Base-by-base conservation (phyloP, 306 rosid genomes). In the Fragaria iinumae region DNA sequence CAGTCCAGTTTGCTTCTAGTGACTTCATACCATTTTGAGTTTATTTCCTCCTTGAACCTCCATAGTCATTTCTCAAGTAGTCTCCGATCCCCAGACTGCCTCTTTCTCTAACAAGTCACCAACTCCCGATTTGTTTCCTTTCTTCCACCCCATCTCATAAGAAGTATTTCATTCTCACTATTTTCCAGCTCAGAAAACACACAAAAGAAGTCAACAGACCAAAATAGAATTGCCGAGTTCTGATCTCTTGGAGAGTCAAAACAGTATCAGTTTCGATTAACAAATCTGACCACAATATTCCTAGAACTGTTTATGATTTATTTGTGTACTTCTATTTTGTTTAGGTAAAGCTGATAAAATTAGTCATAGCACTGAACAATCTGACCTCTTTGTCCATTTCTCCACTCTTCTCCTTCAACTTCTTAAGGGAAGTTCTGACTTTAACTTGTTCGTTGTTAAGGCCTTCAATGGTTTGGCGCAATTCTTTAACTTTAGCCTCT, bases 321-420 rank as follows among this genome's bases (percentile, higher is more conserved):
- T 38, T 44, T 14, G 17, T 66, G n/a, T 71, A 73, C 59, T 49
- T 65, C 64, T 55, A 43, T 43, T 73, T 25, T 53, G 66, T 10
- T 21, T 17, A 63, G 36, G 20, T 17, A 47, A 83, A 81, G 29
- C 43, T 63, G 25, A 66, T 49, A 72, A 11, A 75, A 55, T 38
- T 62, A 70, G 34, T 27, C 74, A 44, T 14, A 52, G 52, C 20
- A 73, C 48, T 78, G 80, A 74, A 86, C 56, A 63, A 75, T 5
- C 86, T 83, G 71, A 94, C 97, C 95, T 94, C 85, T 77, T 80
- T 84, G 59, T 92, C 97, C 93, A 85, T 86, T 83, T 90, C 96
- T 49, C 55, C 81, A 4, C 62, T 78, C 79, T 83, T 90, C 70
- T 94, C 97, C 83, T 90, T 90, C 87, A 85, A 86, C 83, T 89